Base-by-base conservation (phyloP, 257 asterid species). In the Salvia miltiorrhiza region DNA sequence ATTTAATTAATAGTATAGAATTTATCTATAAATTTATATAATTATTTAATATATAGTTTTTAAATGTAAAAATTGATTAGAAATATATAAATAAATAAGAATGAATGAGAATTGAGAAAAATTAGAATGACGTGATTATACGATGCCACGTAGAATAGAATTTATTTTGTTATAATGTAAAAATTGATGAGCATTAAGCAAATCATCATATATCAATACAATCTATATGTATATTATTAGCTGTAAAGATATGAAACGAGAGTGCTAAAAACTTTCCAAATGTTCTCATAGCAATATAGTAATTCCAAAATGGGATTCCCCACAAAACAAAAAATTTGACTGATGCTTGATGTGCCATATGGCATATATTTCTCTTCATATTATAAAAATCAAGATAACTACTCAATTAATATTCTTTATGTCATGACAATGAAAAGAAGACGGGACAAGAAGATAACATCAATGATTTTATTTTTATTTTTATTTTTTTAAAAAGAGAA, bases 321-420 rank as follows among this genome's bases (percentile, higher is more conserved):
- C 44, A 37, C 20, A 35, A 16, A 19, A 61, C 21, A 11, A 37
- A 44, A 32, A 62, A 67, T 26, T 68, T 50, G 79, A 62, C 16
- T 53, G 67, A 53, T 75, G 55, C 11, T 24, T 30, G 69, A 70
- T 63, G 72, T 63, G 56, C 50, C 80, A 44, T 24, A 47, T 63
- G 72, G 67, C 71, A 47, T 37, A 66, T 21, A 63, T 63, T 20
- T 52, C 43, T 1, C 5, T 10, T 41, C 45, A 35, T 35, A 20
- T 62, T 40, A 12, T 62, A 62, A 14, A 23, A 63, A 14, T 24
- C 16, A 67, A 61, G 71, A 68, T 68, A 67, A 67, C 40, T 40
- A 48, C 70, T 49, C 65, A 67, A 61, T 69, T 30, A 69, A 61
- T 37, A 67, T 66, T 54, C 43, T 60, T n/a, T 11, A 41, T 41